Base-by-base conservation (phyloP, 352 stramenopile species). In the Phytophthora europaea region DNA sequence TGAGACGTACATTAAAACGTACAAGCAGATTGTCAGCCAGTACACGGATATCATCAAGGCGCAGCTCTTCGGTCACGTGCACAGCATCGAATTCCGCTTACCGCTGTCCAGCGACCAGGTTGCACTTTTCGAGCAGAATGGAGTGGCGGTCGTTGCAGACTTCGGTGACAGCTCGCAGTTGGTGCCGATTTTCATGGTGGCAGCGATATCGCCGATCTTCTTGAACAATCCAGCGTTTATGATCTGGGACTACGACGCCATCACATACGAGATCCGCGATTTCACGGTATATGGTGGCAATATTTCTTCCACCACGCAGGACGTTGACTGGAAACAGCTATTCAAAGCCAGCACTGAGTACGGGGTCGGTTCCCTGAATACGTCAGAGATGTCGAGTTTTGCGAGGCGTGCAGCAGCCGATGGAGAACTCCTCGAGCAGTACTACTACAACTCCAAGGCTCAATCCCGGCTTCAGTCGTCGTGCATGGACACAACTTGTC, bases 221-320 rank as follows among this genome's bases (percentile, higher is more conserved):
- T 81, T 85, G 6, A 97, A 95, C 68, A 95, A 98, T 72, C 95
- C 95, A 34, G 94, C 88, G n/a, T 98, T 98, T 55, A 93, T 93
- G 81, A 74, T 94, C 45, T 96, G 89, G 89, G 86, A 94, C 26
- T 88, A 89, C 58, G 76, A 93, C 45, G 68, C 78, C 0, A 73
- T 60, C 18, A 93, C 88, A 2, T 94, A 92, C 65, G 84, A 94
- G 2, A 58, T 96, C 13, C 36, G 92, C 9, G 87, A 95, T 66
- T 94, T 81, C 58, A 84, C 81, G 2, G 88, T 96, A 8, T 89
- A 95, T 71, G 89, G 80, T n/a, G 84, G 86, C 26, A 94, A 93
- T 61, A 83, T 96, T 26, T 85, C 87, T 16, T 65, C 75, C 3
- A 58, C 26, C 6, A 70, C 67, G 18, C 75, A 83, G 47, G 56